Base-by-base conservation (phyloP, 2,329 filamentous ascomycete species). In the Xylariaceae sp. region DNA sequence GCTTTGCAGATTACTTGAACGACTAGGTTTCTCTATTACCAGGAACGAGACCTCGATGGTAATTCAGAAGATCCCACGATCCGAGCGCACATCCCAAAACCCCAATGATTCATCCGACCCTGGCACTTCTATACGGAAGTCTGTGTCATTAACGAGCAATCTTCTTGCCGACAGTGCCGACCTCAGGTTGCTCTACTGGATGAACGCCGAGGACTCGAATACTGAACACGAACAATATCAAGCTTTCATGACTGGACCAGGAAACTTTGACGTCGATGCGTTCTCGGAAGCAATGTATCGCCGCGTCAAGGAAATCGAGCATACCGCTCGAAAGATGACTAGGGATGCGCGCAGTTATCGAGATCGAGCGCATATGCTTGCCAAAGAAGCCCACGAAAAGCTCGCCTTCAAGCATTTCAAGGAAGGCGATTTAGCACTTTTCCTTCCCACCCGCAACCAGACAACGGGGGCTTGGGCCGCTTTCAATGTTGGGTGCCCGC, bases 381-480 rank as follows among this genome's bases (percentile, higher is more conserved):
- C 96, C 63, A 89, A 88, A 67, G 95, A 98, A 68, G 87, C 91
- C 0, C 91, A 96, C 66, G 91, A 96, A 65, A 98, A 98, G 78
- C 97, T 99, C 69, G 93, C 95, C 2, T 97, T 95, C 71, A 89
- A 89, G 58, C 88, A 93, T 48, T 99, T 99, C 79, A 98, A 97
- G 70, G 93, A 97, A 73, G 93, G 95, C 7, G 95, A 99, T 69
- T 81, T 99, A 14, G 95, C 93, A 12, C 75, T 99, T 2, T 99
- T 99, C 77, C 77, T 99, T 41, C 95, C 95, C 0, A 99, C 95
- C 0, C 84, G 93, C 37, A 98, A 97, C 70, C 93, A 98, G 74
- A 90, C 90, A 40, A 95, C 92, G 3, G 89, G 93, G 16, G 93
- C 95, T 0, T 99, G 95, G 95, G 95, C 95, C 4, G 95, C 95